These are phyloP conservation scores for Fusarium sarcochroum DNA, from an alignment of 2,329 filamentous ascomycete genomes.

Conservation along the genomic window DNA sequence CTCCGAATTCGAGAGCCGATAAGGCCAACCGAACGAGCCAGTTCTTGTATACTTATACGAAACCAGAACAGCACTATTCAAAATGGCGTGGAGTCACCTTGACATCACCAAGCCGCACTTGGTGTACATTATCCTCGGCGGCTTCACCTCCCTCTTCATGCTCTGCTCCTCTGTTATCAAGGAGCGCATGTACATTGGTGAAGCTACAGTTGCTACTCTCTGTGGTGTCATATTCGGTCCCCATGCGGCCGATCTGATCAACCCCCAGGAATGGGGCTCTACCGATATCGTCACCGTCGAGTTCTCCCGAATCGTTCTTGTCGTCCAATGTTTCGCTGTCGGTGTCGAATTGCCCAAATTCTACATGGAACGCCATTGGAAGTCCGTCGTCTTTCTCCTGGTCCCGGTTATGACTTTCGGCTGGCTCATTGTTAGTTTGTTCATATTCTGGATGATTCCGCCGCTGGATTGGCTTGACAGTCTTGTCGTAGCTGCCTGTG, in stretches of 20 bases:
- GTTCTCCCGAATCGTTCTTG: conserved; percentile 89
- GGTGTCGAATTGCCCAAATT: conserved; percentile 91
- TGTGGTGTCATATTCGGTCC: conserved; percentile 92
- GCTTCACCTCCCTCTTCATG: conserved; percentile 99
- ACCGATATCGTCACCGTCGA: conserved; percentile 90
- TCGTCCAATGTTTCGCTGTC: conserved; percentile 93
- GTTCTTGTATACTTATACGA: conserved; percentile 17
- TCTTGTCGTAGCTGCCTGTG: conserved; percentile 88
- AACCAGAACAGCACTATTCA: conserved; percentile 8
- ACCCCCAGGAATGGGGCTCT: conserved; percentile 83
- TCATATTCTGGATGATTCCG: conserved; percentile 92
- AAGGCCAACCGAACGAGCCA: conserved; percentile 23
- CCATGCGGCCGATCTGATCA: conserved; percentile 84
- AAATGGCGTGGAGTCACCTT: conserved; percentile 84
- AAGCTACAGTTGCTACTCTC: conserved; percentile 93
- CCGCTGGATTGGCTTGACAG: conserved; percentile 90
- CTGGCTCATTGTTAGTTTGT: conserved; percentile 91
- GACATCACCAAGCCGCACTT: conserved; percentile 94
- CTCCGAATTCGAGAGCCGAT: conserved; percentile 10
- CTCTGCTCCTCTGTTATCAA: conserved; percentile 98
- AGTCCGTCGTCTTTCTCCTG: conserved; percentile 87
- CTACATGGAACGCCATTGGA: conserved; percentile 99
- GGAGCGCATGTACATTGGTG: conserved; percentile 97
- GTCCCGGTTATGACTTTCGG: conserved; percentile 98
- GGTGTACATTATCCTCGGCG: conserved; percentile 98